Evolutionary conservation across 352 stramenopile genomes (phyloP).

Genomic region (Phytopythium ostracodes): DNA sequence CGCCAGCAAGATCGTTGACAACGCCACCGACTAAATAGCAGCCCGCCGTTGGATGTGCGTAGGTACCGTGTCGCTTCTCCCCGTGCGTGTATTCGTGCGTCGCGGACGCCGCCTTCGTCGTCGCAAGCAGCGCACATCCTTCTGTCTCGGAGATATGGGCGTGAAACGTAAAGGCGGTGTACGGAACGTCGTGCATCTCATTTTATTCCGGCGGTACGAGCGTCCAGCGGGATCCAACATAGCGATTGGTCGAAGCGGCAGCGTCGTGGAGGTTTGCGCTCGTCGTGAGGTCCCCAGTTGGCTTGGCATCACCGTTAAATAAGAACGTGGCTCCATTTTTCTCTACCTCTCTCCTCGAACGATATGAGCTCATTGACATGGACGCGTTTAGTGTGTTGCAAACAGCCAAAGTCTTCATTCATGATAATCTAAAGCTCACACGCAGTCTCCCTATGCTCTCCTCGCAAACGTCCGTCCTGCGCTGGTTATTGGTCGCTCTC

Average conservation of each 20-base stretch:
- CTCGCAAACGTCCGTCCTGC: background rate
- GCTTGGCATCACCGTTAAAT: constrained; percentile 1
- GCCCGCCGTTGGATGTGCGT: background rate
- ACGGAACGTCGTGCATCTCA: constrained; percentile 1
- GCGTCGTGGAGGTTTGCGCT: background rate
- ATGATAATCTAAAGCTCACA: background rate
- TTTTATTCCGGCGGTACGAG: constrained; percentile 1
- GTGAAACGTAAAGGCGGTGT: background rate
- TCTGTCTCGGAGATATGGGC: too few species aligned
- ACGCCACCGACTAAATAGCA: constrained; percentile 7
- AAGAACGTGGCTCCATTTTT: constrained; percentile 25
- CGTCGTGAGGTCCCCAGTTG: background rate
- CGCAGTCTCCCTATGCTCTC: background rate
- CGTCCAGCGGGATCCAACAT: background rate
- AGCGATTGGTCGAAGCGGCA: too few species aligned
- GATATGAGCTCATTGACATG: background rate
- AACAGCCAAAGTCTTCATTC: background rate
- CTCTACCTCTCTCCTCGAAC: background rate
- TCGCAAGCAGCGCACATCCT: too few species aligned
- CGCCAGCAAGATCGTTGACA: constrained; percentile 73
- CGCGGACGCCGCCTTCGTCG: background rate
- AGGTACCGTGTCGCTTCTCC: background rate
- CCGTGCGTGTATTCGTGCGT: background rate
- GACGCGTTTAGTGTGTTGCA: background rate
- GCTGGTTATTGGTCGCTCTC: constrained; percentile 8